These are phyloP conservation scores for Zymoseptoria tritici DNA, from an alignment of 2,329 filamentous ascomycete genomes.

Conservation along the genomic window DNA sequence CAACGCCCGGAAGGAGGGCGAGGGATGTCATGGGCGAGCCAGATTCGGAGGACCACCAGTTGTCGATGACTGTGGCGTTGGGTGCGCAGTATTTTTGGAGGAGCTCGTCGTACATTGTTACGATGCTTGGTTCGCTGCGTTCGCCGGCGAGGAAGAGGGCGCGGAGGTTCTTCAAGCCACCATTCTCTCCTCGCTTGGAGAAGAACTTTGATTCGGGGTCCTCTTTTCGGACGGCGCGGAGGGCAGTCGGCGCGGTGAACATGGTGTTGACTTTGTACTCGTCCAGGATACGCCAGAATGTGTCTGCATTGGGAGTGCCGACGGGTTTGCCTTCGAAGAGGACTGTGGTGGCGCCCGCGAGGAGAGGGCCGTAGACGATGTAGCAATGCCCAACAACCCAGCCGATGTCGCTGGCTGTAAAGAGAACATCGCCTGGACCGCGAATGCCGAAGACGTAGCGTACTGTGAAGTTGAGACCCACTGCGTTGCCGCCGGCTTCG, in stretches of 20 bases:
- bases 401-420: constrained; percentile 78
- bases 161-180: constrained; percentile 63
- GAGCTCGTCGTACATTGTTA: constrained; percentile 71
- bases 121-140: constrained; percentile 77
- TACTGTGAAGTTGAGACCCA: constrained; percentile 68
- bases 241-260: constrained; percentile 80
- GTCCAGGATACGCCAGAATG: constrained; percentile 79
- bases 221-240: constrained; percentile 79
- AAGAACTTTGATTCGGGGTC: constrained; percentile 68
- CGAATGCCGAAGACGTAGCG: constrained; percentile 75
- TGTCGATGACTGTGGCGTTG: constrained; percentile 58
- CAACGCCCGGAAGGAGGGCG: constrained; percentile 56
- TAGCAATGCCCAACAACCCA: constrained; percentile 87
- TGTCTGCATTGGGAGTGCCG: constrained; percentile 77
- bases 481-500: constrained; percentile 78
- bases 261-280: constrained; percentile 78
- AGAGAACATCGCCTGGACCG: constrained; percentile 75
- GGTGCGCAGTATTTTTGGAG: constrained; percentile 58
- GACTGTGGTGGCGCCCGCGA: constrained; percentile 77
- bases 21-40: constrained; percentile 62
- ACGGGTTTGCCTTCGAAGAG: constrained; percentile 92
- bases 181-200: constrained; percentile 53
- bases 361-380: constrained; percentile 80
- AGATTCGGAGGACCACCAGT: constrained; percentile 68
- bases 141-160: constrained; percentile 84